Conservation (phyloP, 768 basidiomycete species). For the Thelephora ganbajun region DNA sequence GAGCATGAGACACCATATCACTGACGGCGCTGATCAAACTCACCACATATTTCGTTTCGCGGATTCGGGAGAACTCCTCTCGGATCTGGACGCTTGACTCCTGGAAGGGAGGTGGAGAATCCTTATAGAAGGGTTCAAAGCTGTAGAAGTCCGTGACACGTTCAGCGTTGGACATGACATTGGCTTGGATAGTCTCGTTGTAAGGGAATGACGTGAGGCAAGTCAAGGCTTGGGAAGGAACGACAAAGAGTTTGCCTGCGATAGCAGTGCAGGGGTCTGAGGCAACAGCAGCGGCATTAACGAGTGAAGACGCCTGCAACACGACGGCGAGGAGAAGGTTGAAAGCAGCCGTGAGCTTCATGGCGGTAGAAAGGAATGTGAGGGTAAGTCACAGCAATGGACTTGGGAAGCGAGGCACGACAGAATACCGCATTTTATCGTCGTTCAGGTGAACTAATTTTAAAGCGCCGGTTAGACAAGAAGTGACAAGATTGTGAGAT, state of each 20-base stretch:
- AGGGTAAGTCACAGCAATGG: too few species aligned
- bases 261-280: constrained; percentile 21
- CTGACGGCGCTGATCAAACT: background rate
- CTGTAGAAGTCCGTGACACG: constrained; percentile 26
- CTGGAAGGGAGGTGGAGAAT: constrained; percentile 23
- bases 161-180: constrained; percentile 20
- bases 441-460: too few species aligned
- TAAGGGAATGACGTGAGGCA: constrained; percentile 38
- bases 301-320: background rate
- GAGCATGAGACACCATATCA: background rate
- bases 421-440: too few species aligned
- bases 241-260: constrained; percentile 27
- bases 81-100: constrained; percentile 42
- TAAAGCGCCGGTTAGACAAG: too few species aligned
- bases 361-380: too few species aligned
- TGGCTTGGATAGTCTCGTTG: constrained; percentile 24
- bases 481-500: too few species aligned
- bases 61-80: constrained; percentile 31
- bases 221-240: constrained; percentile 39
- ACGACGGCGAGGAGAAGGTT: too few species aligned
- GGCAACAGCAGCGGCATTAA: background rate
- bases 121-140: constrained; percentile 24
- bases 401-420: too few species aligned
- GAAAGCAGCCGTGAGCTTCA: too few species aligned
- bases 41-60: constrained; percentile 32